Percentiles rank a stretch among this genome's conserved stretches.
These are phyloP conservation scores for Dactylellina sp. DNA, from an alignment of 2,329 filamentous ascomycete genomes.

Conservation along the genomic window DNA sequence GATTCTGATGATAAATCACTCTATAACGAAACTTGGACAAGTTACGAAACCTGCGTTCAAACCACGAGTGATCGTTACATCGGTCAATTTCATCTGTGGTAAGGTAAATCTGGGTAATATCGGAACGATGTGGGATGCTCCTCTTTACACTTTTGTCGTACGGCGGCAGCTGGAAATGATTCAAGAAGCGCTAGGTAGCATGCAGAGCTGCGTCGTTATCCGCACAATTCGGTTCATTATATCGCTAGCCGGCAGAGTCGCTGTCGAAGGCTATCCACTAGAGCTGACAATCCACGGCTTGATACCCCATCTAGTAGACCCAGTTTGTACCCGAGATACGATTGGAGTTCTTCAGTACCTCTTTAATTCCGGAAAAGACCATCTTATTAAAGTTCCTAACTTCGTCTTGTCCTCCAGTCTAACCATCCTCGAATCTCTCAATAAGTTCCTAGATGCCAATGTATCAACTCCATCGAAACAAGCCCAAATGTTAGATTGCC, in stretches of 20 bases:
- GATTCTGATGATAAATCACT: slow-evolving; percentile 77
- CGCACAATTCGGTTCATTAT: slow-evolving; percentile 86
- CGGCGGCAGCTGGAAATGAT: slow-evolving; percentile 84
- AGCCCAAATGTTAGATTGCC: slow-evolving; percentile 80
- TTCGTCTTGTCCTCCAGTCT: slow-evolving; percentile 85
- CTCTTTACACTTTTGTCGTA: slow-evolving; percentile 78
- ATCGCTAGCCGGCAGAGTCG: slow-evolving; percentile 78
- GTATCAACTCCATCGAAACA: slow-evolving; percentile 86
- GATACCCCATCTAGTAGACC: slow-evolving; percentile 80
- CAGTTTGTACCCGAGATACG: slow-evolving; percentile 89
- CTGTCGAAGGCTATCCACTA: slow-evolving; percentile 81
- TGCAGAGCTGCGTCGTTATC: slow-evolving; percentile 87
- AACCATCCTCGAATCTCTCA: slow-evolving; percentile 81
- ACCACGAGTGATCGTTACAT: slow-evolving; percentile 78
- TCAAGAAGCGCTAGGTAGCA: slow-evolving; percentile 82
- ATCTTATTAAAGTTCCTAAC: slow-evolving; percentile 75
- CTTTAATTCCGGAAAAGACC: slow-evolving; percentile 73
- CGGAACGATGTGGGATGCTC: slow-evolving; percentile 71
- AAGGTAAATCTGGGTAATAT: slow-evolving; percentile 54
- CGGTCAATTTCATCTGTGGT: slow-evolving; percentile 81
- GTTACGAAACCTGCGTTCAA: slow-evolving; percentile 90
- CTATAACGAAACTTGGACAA: slow-evolving; percentile 74
- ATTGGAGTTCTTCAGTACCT: slow-evolving; percentile 89
- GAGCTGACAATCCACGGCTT: slow-evolving; percentile 90
- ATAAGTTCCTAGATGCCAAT: slow-evolving; percentile 78